These are phyloP conservation scores for Populus deltoides DNA, from an alignment of 345 rosid species.

Conservation along the genomic window DNA sequence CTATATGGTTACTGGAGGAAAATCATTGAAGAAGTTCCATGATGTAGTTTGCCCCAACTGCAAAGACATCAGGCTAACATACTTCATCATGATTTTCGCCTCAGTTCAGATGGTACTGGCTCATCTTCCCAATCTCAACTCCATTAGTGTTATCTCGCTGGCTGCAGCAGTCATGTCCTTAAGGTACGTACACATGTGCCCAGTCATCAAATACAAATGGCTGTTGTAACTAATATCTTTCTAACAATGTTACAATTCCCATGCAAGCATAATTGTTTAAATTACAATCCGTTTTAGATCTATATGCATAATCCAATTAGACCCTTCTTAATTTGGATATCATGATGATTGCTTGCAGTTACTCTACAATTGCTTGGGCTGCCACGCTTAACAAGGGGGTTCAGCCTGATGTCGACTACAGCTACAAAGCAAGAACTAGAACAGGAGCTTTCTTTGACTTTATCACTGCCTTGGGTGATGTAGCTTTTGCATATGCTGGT, in stretches of 20 bases:
- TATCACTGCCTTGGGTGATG: constrained; percentile 71
- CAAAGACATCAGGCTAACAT: constrained; percentile 44
- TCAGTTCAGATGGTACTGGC: constrained; percentile 63
- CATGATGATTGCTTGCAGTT: constrained; percentile 32
- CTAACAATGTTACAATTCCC: too few relatives aligned
- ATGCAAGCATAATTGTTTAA: too few relatives aligned
- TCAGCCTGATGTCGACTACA: constrained; percentile 51
- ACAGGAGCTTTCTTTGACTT: constrained; percentile 45
- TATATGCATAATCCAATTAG: too few relatives aligned
- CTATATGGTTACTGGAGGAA: constrained; percentile 84
- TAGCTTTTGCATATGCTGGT: constrained; percentile 82
- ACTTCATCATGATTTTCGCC: constrained; percentile 72
- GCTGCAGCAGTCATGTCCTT: constrained; percentile 89
- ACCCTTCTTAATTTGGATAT: background rate
- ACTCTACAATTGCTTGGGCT: constrained; percentile 72
- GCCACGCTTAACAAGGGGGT: constrained; percentile 45
- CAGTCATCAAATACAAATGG: too few relatives aligned
- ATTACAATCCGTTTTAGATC: too few relatives aligned
- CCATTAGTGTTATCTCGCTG: constrained; percentile 55
- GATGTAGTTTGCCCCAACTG: constrained; percentile 49
- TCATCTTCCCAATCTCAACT: constrained; percentile 75
- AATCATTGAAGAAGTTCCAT: constrained; percentile 70
- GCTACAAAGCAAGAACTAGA: constrained; percentile 38
- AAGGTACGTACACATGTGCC: constrained; percentile 25
- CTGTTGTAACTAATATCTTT: too few relatives aligned